Base-by-base conservation (phyloP, 208 protist genomes). In the Trypanosoma caninum region DNA sequence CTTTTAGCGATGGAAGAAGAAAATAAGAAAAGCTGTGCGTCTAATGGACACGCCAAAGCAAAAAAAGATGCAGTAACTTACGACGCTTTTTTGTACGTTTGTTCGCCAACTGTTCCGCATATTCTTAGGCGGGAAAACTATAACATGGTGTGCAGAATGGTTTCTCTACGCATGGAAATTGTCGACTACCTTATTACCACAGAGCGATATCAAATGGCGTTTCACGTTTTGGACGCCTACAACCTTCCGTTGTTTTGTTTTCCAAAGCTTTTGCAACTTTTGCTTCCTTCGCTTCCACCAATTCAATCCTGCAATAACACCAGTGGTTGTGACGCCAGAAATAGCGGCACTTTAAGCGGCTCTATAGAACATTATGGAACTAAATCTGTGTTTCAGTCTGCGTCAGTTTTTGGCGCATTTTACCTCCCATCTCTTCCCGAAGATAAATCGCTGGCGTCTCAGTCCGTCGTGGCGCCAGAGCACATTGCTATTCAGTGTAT, bases 181-280 rank as follows among this genome's bases (percentile, higher is more conserved):
- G 74, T 94, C 1, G 65, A 86, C 28, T 94, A 94, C 65, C 71
- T 94, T 23, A 75, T 94, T 37, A 59, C 67, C 9, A 94, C 87
- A n/a, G 64, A 78, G 11, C 79, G 84, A 11, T 44, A 65, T 30
- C 59, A 50, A 33, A 66, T 89, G 16, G 87, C 87, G 14, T 50
- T 55, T 42, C 79, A 88, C 59, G 80, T 91, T 18, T 68, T 72
- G 2, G 60, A 78, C 3, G 53, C 63, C 35, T 94, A 94, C 73
- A 64, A 63, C 9, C 68, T 94, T 18, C 82, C 87, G 0, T 56
- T 82, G 16, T 67, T 82, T 65, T 88, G 78, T 80, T 94, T 94
- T 57, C 84, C 87, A 23, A 70, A 50, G n/a, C 69, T 93, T 0
- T 33, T 56, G 1, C 6, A 53, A 33, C 40, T 59, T 38, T 22